Base-by-base conservation (phyloP, 345 rosid species). In the Viola odorata region DNA sequence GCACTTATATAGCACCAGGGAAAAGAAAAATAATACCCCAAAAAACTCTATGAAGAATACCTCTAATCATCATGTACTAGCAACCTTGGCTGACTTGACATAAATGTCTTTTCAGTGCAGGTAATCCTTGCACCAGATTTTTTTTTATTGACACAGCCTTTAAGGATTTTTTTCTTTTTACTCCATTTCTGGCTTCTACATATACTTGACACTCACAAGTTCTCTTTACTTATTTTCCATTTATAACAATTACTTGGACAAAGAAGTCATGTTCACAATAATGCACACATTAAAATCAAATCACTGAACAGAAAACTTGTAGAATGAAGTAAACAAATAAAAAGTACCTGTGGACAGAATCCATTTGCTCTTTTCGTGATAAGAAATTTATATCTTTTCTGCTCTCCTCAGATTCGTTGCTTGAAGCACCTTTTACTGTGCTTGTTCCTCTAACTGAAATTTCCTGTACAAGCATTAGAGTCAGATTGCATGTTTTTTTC, bases 351-450 rank as follows among this genome's bases (percentile, higher is more conserved):
- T 79, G 81, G 7, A 87, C 86, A 66, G 84, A 85, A 60, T 92
- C 86, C 91, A 89, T 89, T 74, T 89, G 91, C 76, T 89, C 96
- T 72, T 92, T 82, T 75, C 63, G 82, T 8, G 98, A 82, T 76
- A 92, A 77, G 61, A 88, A 80, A 82, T 78, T 79, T 45, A 84
- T 62, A 80, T 89, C 96, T 70, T 84, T 91, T 76, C 78, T 76
- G 44, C 85, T 77, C 81, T 67, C 80, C 16, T 62, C 63, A 10
- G 63, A 47, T 52, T 74, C 84, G 68, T 69, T 68, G 44, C 50
- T 64, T 12, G 58, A 37, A 14, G 14, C 3, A 58, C 75, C 42
- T 66, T 77, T 75, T 44, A 56, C 32, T 47, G 64, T 54, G 7
- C 45, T 61, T 58, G 76, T 75, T 38, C 79, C 81, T 71, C 80